Percentiles rank a stretch among this genome's conserved stretches.
Evolutionary conservation across 139 green algal species (phyloP).

Genomic region (Tetratostichococcus sp.): DNA sequence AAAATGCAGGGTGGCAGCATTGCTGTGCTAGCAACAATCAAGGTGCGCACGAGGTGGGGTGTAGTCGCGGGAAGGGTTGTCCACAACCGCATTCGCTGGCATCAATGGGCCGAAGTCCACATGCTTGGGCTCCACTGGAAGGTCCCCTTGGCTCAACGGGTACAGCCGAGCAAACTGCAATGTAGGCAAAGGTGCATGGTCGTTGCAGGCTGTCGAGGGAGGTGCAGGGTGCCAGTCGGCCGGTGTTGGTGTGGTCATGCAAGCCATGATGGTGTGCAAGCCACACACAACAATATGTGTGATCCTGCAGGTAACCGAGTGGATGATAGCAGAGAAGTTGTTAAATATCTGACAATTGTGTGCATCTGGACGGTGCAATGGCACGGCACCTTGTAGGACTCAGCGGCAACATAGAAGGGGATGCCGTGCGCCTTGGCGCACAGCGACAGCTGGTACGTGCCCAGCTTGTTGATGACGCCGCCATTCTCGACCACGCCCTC

Average conservation of each 20-base stretch:
- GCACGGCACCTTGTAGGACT: constrained; percentile 92
- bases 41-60: constrained; percentile 68
- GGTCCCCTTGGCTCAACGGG: constrained; percentile 69
- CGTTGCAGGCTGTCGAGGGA: too few species aligned
- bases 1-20: neutral
- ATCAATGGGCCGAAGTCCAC: constrained; percentile 77
- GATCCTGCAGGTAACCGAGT: too few species aligned
- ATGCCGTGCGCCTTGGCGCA: constrained; percentile 71
- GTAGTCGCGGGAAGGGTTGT: constrained; percentile 88
- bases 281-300: too few species aligned
- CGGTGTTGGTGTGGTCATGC: too few species aligned
- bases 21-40: too few species aligned
- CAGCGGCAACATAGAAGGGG: constrained; percentile 91
- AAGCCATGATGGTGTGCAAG: too few species aligned
- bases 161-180: constrained; percentile 71
- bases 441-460: constrained; percentile 60
- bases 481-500: constrained; percentile 95
- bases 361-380: too few species aligned
- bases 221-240: too few species aligned
- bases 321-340: neutral
- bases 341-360: too few species aligned
- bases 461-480: constrained; percentile 95
- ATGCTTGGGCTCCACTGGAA: constrained; percentile 75
- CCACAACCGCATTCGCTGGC: constrained; percentile 55
- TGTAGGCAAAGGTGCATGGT: neutral